Evolutionary conservation across 306 rosid genomes (phyloP).

Genomic region (Ziziphus jujuba): DNA sequence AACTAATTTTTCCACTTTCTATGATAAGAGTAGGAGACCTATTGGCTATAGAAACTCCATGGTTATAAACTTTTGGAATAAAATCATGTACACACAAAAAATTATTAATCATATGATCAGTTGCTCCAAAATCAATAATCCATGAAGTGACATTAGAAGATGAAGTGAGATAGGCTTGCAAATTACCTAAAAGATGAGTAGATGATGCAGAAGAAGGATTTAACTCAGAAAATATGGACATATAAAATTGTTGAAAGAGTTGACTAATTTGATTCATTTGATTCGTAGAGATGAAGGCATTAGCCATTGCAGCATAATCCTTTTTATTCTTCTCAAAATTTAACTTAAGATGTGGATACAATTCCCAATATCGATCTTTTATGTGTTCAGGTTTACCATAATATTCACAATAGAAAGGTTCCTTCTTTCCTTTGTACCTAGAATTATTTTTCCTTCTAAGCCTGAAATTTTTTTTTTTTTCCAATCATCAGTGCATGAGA

Average conservation of each 20-base stretch:
- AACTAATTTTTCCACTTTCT: too few species aligned
- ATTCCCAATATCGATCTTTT: too few species aligned
- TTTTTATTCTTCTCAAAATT: too few species aligned
- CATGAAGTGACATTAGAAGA: too few species aligned
- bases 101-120: conserved; percentile 1
- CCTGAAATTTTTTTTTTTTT: background rate
- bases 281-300: too few species aligned
- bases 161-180: background rate
- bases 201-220: background rate
- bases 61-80: background rate
- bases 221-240: too few species aligned
- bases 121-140: background rate
- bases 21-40: background rate
- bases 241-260: too few species aligned
- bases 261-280: too few species aligned
- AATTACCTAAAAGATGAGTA: background rate
- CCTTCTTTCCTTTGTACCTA: background rate
- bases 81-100: background rate
- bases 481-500: background rate
- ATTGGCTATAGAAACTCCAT: background rate
- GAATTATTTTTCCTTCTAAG: background rate
- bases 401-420: too few species aligned
- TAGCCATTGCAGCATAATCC: too few species aligned
- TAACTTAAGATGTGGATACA: too few species aligned
- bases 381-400: too few species aligned